Conservation (phyloP, 306 rosid genomes). For the Sechiopsis laciniata region DNA sequence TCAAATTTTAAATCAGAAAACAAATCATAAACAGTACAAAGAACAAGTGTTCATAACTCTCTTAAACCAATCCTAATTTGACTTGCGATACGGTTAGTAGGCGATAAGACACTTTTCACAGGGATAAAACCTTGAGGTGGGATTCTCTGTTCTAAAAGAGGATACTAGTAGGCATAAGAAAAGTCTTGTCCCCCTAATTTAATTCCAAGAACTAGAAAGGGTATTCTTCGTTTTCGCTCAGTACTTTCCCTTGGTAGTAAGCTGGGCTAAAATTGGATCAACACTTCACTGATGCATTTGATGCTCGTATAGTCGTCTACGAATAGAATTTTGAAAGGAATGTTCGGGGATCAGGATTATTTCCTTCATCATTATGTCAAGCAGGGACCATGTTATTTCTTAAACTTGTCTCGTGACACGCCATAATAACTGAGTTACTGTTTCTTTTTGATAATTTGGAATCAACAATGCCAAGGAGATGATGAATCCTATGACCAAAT, state of each 20-base stretch:
- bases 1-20: background rate
- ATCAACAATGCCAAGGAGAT: background rate
- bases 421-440: background rate
- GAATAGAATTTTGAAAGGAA: background rate
- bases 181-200: background rate
- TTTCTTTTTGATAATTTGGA: background rate
- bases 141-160: background rate
- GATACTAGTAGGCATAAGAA: background rate
- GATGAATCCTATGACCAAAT: background rate
- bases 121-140: constrained; percentile 3
- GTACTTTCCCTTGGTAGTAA: background rate
- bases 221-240: background rate
- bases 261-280: background rate
- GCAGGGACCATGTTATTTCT: background rate
- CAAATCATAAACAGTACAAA: background rate
- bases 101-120: background rate
- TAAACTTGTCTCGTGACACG: constrained; percentile 11
- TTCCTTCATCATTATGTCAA: constrained; percentile 1
- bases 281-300: background rate
- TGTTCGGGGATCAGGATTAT: background rate
- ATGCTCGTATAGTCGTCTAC: background rate
- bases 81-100: background rate
- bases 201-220: background rate
- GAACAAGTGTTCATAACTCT: background rate
- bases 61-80: background rate